Conservation (phyloP, 345 rosid genomes). For the Pistacia atlantica region DNA sequence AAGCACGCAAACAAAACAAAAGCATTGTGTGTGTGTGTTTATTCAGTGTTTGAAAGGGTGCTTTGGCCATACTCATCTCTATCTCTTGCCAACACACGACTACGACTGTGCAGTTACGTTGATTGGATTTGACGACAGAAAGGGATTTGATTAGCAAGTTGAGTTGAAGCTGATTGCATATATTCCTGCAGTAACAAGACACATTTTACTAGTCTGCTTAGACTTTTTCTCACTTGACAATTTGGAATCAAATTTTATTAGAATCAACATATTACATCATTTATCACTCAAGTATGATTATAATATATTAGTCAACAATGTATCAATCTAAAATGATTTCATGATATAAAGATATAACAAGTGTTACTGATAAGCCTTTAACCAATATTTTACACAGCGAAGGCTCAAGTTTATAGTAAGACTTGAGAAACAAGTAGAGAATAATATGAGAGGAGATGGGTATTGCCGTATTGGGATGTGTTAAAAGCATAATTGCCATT, state of each 20-base stretch:
- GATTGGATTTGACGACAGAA: slow-evolving; percentile 17
- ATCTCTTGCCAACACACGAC: background rate
- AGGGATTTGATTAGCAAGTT: slow-evolving; percentile 5
- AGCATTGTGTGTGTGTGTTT: background rate
- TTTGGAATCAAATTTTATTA: too few relatives aligned
- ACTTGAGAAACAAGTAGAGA: slow-evolving; percentile 1
- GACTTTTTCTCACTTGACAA: too few relatives aligned
- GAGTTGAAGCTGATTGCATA: slow-evolving; percentile 1
- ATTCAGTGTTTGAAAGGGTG: background rate
- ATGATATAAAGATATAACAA: too few relatives aligned
- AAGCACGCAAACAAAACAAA: background rate
- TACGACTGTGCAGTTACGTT: background rate
- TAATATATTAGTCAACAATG: too few relatives aligned
- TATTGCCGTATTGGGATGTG: background rate
- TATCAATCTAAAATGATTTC: too few relatives aligned
- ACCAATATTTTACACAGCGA: too few relatives aligned
- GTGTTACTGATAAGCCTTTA: too few relatives aligned
- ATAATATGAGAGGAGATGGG: background rate
- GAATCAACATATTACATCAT: too few relatives aligned
- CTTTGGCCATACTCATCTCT: background rate
- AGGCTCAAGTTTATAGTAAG: background rate
- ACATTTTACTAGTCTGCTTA: too few relatives aligned
- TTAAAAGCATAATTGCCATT: background rate
- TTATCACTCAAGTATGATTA: too few relatives aligned
- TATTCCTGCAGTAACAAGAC: background rate